phyloP scores from a whole-genome alignment of 106 monocot species.

The Apostasia ramifera region DNA sequence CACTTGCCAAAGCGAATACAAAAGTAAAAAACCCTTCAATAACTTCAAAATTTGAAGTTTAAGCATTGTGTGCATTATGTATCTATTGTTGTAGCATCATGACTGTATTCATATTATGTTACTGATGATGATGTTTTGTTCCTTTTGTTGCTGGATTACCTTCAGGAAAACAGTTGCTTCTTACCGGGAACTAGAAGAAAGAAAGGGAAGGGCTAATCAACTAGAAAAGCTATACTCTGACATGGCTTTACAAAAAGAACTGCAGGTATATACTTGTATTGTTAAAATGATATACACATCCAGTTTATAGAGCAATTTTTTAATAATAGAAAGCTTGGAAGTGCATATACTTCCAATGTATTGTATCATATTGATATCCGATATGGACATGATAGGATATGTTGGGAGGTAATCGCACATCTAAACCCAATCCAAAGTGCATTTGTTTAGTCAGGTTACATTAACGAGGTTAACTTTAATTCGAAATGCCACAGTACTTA shows the following conservation, averaged over 20 bases:
- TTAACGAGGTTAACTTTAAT: too few relatives aligned
- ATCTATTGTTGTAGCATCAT: neutral
- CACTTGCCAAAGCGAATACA: conserved; percentile 46
- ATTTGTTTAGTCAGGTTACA: too few relatives aligned
- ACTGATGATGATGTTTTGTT: neutral
- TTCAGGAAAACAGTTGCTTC: conserved; percentile 71
- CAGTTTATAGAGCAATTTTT: neutral
- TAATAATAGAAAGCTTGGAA: too few relatives aligned
- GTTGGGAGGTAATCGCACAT: too few relatives aligned
- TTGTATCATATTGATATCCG: too few relatives aligned
- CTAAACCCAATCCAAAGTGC: too few relatives aligned
- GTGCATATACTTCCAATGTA: too few relatives aligned
- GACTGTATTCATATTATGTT: neutral
- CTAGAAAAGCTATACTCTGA: conserved; percentile 72
- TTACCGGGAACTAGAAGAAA: conserved; percentile 71
- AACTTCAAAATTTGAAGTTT: neutral
- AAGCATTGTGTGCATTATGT: neutral
- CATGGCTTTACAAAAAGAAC: conserved; percentile 88
- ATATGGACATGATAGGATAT: too few relatives aligned
- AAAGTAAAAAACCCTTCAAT: conserved; percentile 34
- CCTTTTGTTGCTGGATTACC: neutral
- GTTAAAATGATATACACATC: neutral
- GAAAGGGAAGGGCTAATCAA: conserved; percentile 51
- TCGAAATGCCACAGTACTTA: too few relatives aligned
- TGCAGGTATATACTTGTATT: conserved; percentile 45